Evolutionary conservation across 768 basidiomycete genomes (phyloP).

Genomic region (Lepiota brunneoincarnata): DNA sequence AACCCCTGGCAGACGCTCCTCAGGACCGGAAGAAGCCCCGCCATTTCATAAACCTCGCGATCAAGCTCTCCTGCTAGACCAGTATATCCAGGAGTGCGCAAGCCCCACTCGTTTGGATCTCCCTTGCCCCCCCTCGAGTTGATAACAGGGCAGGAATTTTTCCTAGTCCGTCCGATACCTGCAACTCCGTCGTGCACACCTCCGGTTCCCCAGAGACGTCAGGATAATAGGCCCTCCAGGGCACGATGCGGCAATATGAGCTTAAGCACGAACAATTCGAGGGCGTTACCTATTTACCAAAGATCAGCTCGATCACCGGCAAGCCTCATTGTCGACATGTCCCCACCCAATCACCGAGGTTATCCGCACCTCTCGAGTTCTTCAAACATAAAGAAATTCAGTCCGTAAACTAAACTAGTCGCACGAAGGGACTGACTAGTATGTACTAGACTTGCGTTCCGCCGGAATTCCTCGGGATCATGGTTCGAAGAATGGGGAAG

Average conservation of each 20-base stretch:
- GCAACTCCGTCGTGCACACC: background rate
- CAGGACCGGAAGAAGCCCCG: slow-evolving; percentile 3
- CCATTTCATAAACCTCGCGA: slow-evolving; percentile 11
- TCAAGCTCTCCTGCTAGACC: slow-evolving; percentile 10
- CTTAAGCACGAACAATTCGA: background rate
- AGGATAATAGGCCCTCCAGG: background rate
- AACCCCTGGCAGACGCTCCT: slow-evolving; percentile 1
- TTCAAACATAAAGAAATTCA: too few species aligned
- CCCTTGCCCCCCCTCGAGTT: background rate
- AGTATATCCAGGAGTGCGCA: slow-evolving; percentile 3
- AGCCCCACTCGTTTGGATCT: slow-evolving; percentile 1
- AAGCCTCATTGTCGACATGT: background rate
- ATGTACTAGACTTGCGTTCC: too few species aligned
- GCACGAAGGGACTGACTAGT: too few species aligned
- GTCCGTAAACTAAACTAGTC: too few species aligned
- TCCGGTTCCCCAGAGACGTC: slow-evolving; percentile 3
- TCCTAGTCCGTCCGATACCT: background rate
- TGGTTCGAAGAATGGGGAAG: too few species aligned
- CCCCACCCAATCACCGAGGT: slow-evolving; percentile 10
- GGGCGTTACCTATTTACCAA: background rate
- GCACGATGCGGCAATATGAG: background rate
- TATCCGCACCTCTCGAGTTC: background rate
- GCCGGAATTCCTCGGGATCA: too few species aligned
- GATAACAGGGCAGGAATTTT: background rate
- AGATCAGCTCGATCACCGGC: slow-evolving; percentile 9